Percentiles rank a stretch among this genome's conserved stretches.
These are phyloP conservation scores for Miscanthus sacchariflorus DNA, from an alignment of 202 grass and related monocot species.

Conservation along the genomic window DNA sequence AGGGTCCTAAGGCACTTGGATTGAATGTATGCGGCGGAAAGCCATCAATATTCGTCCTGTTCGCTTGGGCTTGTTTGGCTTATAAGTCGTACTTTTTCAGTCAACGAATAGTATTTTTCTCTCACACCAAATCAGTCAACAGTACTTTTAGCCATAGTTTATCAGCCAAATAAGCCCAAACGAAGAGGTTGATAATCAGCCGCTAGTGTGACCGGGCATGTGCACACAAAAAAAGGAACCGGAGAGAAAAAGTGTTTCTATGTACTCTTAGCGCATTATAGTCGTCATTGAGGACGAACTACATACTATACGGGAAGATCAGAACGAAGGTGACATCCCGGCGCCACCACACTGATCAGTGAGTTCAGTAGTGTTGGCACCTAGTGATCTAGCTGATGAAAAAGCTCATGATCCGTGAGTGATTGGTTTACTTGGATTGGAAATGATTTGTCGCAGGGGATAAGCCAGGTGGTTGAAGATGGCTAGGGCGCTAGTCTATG, in stretches of 20 bases:
- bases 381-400: neutral
- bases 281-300: neutral
- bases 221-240: neutral
- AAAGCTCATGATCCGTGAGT: neutral
- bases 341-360: neutral
- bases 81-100: too few relatives aligned
- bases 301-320: neutral
- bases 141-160: too few relatives aligned
- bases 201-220: neutral
- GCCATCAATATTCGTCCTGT: too few relatives aligned
- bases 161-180: too few relatives aligned
- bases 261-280: neutral
- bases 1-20: too few relatives aligned
- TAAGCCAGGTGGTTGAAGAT: constrained; percentile 37
- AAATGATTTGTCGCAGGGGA: constrained; percentile 30
- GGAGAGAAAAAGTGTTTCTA: neutral
- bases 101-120: too few relatives aligned
- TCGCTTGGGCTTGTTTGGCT: too few relatives aligned
- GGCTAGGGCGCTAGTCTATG: neutral
- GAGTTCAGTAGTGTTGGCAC: neutral
- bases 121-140: too few relatives aligned
- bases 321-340: neutral
- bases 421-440: constrained; percentile 45
- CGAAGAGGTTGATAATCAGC: neutral
- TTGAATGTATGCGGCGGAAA: too few relatives aligned